Evolutionary conservation across 805 yeast genomes (phyloP).

Genomic region (Candida mattraensis): DNA sequence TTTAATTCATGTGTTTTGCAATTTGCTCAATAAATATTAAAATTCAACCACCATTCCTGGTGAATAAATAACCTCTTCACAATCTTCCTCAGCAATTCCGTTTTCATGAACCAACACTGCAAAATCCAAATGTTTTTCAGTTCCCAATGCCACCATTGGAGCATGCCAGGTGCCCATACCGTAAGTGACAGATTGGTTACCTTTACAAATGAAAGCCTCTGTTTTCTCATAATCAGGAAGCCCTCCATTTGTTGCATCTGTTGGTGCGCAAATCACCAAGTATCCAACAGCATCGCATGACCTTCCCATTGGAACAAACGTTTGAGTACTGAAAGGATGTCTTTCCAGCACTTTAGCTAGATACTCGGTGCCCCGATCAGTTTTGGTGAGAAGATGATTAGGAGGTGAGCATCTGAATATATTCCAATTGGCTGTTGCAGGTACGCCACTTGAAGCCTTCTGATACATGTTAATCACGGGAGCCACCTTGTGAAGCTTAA

Average conservation of each 20-base stretch:
- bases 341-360: constrained; percentile 74
- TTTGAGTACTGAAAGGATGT: constrained; percentile 87
- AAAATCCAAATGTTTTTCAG: constrained; percentile 58
- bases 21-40: too few relatives aligned
- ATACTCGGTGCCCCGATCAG: constrained; percentile 34
- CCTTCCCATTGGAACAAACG: constrained; percentile 89
- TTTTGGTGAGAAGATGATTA: constrained; percentile 45
- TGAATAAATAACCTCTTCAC: constrained; percentile 72
- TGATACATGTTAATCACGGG: constrained; percentile 56
- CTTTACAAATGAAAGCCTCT: constrained; percentile 71
- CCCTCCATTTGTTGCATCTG: constrained; percentile 38
- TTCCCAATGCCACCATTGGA: constrained; percentile 86
- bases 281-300: constrained; percentile 49
- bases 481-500: constrained; percentile 71
- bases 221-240: constrained; percentile 63
- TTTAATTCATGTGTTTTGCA: constrained; percentile 6
- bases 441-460: constrained; percentile 43
- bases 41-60: constrained; percentile 51
- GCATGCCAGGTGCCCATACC: constrained; percentile 92
- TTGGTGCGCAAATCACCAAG: constrained; percentile 76
- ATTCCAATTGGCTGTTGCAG: constrained; percentile 72
- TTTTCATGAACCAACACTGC: constrained; percentile 88
- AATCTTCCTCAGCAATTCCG: constrained; percentile 74
- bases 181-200: constrained; percentile 88
- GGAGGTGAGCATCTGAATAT: constrained; percentile 83